Base-by-base conservation (phyloP, 2,329 filamentous ascomycete genomes). In the Periconia sp. region DNA sequence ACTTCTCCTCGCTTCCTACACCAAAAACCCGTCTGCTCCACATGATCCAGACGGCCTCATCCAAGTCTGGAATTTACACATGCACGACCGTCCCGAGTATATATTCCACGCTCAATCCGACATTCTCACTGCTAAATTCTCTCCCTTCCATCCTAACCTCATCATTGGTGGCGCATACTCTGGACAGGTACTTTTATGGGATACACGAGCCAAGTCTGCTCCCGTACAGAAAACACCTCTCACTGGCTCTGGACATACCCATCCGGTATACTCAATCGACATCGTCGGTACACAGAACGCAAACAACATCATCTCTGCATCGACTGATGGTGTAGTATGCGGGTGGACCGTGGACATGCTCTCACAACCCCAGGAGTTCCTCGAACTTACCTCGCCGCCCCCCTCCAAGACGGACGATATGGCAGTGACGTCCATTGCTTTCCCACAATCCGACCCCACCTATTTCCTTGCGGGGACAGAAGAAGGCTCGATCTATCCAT, bases 341-440 rank as follows among this genome's bases (percentile, higher is more conserved):
- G 91, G 92, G 45, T 99, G 94, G 94, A 92, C 90, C 51, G 91
- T 97, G 59, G 95, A 99, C 73, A 97, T 99, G 85, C 89, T 99
- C 56, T 91, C 93, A 1, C 91, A 97, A 74, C 94, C 94, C 0
- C 93, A 97, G 75, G 94, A 99, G 77, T 88, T 92, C 51, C 85
- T 99, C 41, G 91, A 96, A 66, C 82, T 99, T 13, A 88, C 87
- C 55, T 90, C 92, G 2, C 93, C 93, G 3, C 86, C 87, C 15
- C 91, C 93, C 6, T 74, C 77, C 6, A 88, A 90, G 63, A 93
- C 92, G 5, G 95, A 99, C 75, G 94, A 99, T 67, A 86, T 99
- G 47, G 92, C 92, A 50, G 94, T 95, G 2, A 96, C 91, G 0
- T 96, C 90, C 74, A 90, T 99, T 77, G 90, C 91, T 15, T 99